A percentile compares a stretch with the other conserved stretches of the same genome.
Evolutionary conservation across 352 stramenopile species (phyloP).

Genomic region (Plasmopara muralis): DNA sequence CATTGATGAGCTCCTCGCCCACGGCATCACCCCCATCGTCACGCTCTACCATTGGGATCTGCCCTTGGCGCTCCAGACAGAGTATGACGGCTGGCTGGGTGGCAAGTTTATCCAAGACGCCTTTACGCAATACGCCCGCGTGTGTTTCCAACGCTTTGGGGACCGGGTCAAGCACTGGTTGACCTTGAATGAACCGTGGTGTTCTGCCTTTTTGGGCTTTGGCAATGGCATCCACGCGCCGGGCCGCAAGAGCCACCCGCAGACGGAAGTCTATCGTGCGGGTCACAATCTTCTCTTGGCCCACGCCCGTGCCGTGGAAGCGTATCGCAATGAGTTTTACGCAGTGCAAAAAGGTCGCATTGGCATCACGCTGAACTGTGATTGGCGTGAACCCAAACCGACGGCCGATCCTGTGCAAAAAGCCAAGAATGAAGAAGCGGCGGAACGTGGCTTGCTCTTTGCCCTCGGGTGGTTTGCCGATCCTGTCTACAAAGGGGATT

Average conservation of each 20-base stretch:
- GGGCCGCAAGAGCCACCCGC: slow-evolving; percentile 34
- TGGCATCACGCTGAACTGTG: slow-evolving; percentile 88
- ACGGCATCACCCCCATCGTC: slow-evolving; percentile 84
- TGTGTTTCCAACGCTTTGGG: slow-evolving; percentile 88
- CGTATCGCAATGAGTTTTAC: slow-evolving; percentile 81
- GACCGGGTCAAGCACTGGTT: slow-evolving; percentile 92
- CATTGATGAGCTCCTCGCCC: slow-evolving; percentile 79
- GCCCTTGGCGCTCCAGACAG: slow-evolving; percentile 75
- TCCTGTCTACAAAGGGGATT: slow-evolving; percentile 89
- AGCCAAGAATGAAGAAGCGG: slow-evolving; percentile 50
- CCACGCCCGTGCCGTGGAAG: slow-evolving; percentile 74
- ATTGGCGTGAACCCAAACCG: slow-evolving; percentile 80
- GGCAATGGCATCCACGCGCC: slow-evolving; percentile 80
- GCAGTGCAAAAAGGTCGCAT: slow-evolving; percentile 65
- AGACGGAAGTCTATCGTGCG: slow-evolving; percentile 70
- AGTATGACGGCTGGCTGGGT: slow-evolving; percentile 68
- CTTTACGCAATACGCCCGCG: slow-evolving; percentile 76
- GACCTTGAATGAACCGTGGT: slow-evolving; percentile 91
- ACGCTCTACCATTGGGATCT: slow-evolving; percentile 96
- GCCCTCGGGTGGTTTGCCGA: slow-evolving; percentile 90
- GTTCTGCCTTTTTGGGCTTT: slow-evolving; percentile 79
- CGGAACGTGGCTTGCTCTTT: slow-evolving; percentile 80
- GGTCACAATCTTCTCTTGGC: slow-evolving; percentile 86
- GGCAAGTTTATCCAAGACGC: slow-evolving; percentile 41
- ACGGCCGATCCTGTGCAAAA: slow-evolving; percentile 44